phyloP scores from a whole-genome alignment of 441 rosid genomes.

The Syzygium syzygioides region DNA sequence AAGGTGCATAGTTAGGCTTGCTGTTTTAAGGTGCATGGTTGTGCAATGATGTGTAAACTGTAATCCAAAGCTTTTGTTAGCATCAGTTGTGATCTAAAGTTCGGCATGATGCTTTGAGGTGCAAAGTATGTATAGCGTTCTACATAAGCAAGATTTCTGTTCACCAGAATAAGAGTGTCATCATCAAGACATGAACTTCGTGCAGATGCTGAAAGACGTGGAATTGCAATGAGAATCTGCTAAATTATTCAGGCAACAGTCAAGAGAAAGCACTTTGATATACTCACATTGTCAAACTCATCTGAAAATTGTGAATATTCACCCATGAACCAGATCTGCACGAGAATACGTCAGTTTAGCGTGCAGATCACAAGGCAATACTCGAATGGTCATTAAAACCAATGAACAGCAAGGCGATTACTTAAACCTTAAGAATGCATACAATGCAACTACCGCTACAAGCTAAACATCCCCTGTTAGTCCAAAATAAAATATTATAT shows the following conservation, averaged over 20 bases:
- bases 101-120: background rate
- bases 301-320: conserved; percentile 84
- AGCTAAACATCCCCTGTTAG: background rate
- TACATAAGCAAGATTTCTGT: background rate
- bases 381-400: background rate
- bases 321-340: conserved; percentile 90
- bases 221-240: background rate
- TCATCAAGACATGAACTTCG: background rate
- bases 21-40: background rate
- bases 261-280: background rate
- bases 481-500: background rate
- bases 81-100: background rate
- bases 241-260: background rate
- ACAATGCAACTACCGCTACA: background rate
- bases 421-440: background rate
- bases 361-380: background rate
- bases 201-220: background rate
- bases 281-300: conserved; percentile 84
- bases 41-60: background rate
- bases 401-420: background rate
- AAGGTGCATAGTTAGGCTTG: background rate
- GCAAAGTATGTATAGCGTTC: background rate
- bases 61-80: background rate
- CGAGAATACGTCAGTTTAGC: background rate
- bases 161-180: background rate